Conservation (phyloP, 805 yeast species). For the Yamadazyma nakazawae region DNA sequence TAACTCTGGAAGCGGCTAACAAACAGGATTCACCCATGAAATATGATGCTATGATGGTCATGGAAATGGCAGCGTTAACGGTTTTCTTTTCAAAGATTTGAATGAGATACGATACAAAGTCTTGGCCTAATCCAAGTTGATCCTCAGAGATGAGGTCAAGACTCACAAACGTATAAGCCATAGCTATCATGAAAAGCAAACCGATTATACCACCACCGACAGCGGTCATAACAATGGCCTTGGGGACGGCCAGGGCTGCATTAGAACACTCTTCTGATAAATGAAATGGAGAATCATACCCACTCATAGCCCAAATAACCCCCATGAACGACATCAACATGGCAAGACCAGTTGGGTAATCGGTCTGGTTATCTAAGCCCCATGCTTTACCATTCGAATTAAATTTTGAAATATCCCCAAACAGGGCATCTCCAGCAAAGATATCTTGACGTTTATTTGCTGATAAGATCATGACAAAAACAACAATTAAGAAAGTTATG, state of each 20-base stretch:
- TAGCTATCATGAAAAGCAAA: conserved; percentile 54
- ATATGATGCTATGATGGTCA: conserved; percentile 39
- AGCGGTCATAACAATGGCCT: conserved; percentile 60
- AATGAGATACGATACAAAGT: conserved; percentile 52
- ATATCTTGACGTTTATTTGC: conserved; percentile 44
- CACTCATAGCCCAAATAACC: conserved; percentile 72
- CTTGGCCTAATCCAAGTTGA: conserved; percentile 53
- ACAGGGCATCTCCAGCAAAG: conserved; percentile 13
- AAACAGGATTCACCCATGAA: conserved; percentile 46
- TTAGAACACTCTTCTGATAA: conserved; percentile 69
- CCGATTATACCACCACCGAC: conserved; percentile 54
- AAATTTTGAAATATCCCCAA: conserved; percentile 37
- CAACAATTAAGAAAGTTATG: conserved; percentile 47
- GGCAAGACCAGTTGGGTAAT: conserved; percentile 61
- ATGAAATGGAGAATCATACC: conserved; percentile 74
- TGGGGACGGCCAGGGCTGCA: conserved; percentile 63
- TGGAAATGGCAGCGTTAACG: conserved; percentile 33
- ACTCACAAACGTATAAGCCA: conserved; percentile 58
- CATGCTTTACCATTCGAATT: conserved; percentile 50
- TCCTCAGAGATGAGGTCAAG: conserved; percentile 45
- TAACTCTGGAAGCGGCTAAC: conserved; percentile 65
- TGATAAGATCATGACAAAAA: conserved; percentile 51
- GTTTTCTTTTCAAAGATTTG: conserved; percentile 45
- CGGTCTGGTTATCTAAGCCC: conserved; percentile 55
- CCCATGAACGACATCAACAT: conserved; percentile 56